Evolutionary conservation across 202 grass and related monocot species (phyloP).

Genomic region (Sporobolus alterniflorus): DNA sequence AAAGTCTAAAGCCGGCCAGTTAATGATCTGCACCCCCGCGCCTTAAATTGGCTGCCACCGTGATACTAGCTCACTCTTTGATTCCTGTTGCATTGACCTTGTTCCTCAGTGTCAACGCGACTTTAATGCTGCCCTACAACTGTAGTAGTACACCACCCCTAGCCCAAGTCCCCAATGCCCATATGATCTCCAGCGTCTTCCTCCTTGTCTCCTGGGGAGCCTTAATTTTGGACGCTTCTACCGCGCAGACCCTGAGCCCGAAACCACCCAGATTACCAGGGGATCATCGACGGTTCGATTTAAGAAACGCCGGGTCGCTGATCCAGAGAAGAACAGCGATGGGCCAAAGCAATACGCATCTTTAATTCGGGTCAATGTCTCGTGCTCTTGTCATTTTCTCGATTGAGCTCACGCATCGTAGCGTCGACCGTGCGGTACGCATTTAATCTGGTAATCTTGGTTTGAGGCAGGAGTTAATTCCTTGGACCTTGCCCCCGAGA

Average conservation of each 20-base stretch:
- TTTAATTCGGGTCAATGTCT: slow-evolving; percentile 1
- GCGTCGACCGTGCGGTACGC: not conserved
- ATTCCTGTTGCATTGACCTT: not conserved
- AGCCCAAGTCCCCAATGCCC: not conserved
- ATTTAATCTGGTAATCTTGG: not conserved
- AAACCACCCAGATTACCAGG: not conserved
- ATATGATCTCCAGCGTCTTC: slow-evolving; percentile 36
- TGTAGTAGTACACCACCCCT: not conserved
- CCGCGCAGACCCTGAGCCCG: not conserved
- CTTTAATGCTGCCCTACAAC: too few relatives aligned
- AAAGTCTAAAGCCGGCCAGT: not conserved
- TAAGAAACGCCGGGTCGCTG: slow-evolving; percentile 14
- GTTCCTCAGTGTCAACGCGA: not conserved
- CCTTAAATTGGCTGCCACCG: not conserved
- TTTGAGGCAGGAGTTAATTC: slow-evolving; percentile 24
- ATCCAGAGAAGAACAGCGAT: slow-evolving; percentile 28
- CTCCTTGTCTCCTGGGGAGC: slow-evolving; percentile 38
- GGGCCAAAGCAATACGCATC: slow-evolving; percentile 16
- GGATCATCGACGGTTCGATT: slow-evolving; percentile 35
- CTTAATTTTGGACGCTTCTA: slow-evolving; percentile 27
- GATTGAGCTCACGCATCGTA: not conserved
- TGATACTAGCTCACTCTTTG: not conserved
- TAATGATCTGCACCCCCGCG: not conserved
- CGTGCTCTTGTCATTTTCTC: slow-evolving; percentile 9
- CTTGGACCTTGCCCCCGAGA: not conserved